Base-by-base conservation (phyloP, 495 filamentous ascomycete genomes). In the Xylaria castorea region DNA sequence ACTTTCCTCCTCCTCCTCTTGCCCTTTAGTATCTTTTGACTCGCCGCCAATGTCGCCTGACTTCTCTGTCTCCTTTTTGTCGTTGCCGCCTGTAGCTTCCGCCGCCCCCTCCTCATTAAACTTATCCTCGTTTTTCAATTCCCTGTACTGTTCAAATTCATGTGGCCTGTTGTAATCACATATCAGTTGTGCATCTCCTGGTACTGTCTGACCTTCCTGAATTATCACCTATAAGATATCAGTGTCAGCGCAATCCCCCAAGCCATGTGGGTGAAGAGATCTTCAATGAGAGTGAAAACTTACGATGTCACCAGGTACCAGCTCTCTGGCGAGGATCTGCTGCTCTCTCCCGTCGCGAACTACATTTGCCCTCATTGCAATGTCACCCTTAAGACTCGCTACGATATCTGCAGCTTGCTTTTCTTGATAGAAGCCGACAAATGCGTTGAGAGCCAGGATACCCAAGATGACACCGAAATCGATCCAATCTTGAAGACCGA, bases 381-480 rank as follows among this genome's bases (percentile, higher is more conserved):
- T 95, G 77, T 94, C 92, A 85, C 92, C 92, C 84, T 93, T 94
- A 53, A 95, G 84, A 71, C 85, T 89, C 69, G 92, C 91, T 72
- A 95, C 92, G 76, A 95, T 91, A 81, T 95, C 92, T 72, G 91
- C 92, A 72, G 92, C 92, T 83, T 93, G 91, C 84, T 93, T 94
- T 81, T 95, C 92, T 81, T 95, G 92, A 81, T 94, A 95, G 89
- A 92, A 95, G 84, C 92, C 92, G 79, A 94, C 92, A 63, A 85
- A 81, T n/a, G 92, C 92, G 84, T 95, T 95, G 71, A 95, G 90
- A 74, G 91, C 83, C 38, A 94, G 81, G 74, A 94, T 94, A 80
- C 90, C 92, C 71, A 92, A 91, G 80, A 94, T 94, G 75, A 94
- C 92, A 85, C 92, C 92, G 68, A 94, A 92, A 80, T 94, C 92